Conservation (phyloP, 2,329 filamentous ascomycete genomes). For the Botrytis sinoallii region DNA sequence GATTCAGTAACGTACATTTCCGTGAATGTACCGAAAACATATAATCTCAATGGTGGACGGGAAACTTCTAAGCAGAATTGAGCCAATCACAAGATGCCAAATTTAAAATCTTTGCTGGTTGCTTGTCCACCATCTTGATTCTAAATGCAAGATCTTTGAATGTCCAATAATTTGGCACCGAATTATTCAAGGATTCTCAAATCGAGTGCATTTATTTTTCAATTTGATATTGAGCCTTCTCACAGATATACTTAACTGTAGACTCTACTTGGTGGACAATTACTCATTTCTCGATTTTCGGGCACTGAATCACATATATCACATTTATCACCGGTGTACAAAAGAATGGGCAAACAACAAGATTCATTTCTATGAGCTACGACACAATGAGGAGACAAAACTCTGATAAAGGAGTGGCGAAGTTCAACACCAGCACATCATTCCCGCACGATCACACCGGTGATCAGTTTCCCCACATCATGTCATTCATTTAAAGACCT, state of each 20-base stretch:
- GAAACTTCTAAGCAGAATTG: background rate
- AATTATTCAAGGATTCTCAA: background rate
- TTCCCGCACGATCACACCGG: background rate
- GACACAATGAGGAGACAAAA: background rate
- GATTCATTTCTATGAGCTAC: background rate
- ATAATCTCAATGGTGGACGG: background rate
- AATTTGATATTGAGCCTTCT: background rate
- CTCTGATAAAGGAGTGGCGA: background rate
- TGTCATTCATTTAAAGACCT: background rate
- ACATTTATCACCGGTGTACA: background rate
- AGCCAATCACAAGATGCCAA: background rate
- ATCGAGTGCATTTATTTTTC: background rate
- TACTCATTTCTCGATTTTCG: background rate
- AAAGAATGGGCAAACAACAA: background rate
- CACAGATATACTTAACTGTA: background rate
- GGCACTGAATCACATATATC: background rate
- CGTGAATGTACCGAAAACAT: background rate
- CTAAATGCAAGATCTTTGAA: background rate
- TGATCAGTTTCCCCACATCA: background rate
- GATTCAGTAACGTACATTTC: background rate
- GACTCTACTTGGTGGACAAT: background rate
- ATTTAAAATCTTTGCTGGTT: background rate
- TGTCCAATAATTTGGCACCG: background rate
- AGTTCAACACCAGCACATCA: background rate
- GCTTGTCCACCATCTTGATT: background rate